A percentile compares a stretch with the other conserved stretches of the same genome.
Conservation (phyloP, 75 land plant genomes). For the Cupressus sempervirens region DNA sequence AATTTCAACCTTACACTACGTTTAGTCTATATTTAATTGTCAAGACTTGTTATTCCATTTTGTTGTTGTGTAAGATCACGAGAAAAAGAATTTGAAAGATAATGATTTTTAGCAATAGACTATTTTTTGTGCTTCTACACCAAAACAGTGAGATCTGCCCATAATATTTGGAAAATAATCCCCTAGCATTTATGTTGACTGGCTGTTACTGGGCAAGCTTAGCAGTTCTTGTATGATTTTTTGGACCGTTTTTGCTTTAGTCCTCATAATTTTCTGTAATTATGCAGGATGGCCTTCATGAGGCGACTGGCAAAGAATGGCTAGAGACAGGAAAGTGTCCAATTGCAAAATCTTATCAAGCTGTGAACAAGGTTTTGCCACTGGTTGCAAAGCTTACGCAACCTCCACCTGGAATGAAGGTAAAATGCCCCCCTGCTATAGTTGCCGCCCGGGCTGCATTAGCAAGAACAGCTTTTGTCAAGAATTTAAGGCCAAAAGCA, state of each 20-base stretch:
- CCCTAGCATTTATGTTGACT: not conserved
- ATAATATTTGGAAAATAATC: not conserved
- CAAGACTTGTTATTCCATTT: not conserved
- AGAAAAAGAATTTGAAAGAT: not conserved
- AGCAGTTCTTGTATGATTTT: not conserved
- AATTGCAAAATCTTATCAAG: constrained; percentile 89
- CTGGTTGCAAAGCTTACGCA: constrained; percentile 72
- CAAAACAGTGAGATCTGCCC: not conserved
- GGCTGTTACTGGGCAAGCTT: not conserved
- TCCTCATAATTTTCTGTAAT: not conserved
- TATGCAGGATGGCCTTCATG: constrained; percentile 39
- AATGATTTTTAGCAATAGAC: not conserved
- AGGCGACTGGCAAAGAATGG: constrained; percentile 87
- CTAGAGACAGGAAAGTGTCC: constrained; percentile 91
- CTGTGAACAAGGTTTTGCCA: constrained; percentile 79
- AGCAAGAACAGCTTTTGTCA: constrained; percentile 71
- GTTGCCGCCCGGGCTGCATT: constrained; percentile 93
- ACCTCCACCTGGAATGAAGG: constrained; percentile 78
- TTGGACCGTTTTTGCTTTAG: not conserved
- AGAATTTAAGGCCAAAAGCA: constrained; percentile 80
- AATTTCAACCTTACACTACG: not conserved
- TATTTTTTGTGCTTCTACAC: not conserved
- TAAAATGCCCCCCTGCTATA: constrained; percentile 78
- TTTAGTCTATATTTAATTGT: not conserved
- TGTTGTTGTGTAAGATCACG: not conserved